These are phyloP conservation scores for Trypanosoma theileri DNA, from an alignment of 208 protist genomes.

Conservation along the genomic window DNA sequence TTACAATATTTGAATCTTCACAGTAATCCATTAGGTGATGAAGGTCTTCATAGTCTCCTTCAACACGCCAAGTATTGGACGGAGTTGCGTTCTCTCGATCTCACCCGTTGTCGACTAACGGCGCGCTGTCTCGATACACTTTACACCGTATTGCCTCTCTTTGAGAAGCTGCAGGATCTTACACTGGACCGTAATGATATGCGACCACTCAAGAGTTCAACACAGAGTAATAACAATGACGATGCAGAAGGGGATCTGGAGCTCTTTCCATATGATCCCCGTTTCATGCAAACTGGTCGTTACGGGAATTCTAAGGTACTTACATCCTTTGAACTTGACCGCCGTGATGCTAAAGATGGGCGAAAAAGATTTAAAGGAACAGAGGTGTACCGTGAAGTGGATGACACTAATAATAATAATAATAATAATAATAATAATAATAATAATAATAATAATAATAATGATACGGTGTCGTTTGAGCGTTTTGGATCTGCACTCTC, in stretches of 20 bases:
- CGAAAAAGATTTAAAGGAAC: conserved; percentile 55
- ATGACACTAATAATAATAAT: not conserved
- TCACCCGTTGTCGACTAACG: conserved; percentile 77
- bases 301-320: conserved; percentile 43
- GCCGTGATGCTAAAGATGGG: conserved; percentile 60
- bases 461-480: conserved; percentile 26
- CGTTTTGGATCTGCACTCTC: conserved; percentile 55
- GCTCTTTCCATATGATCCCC: conserved; percentile 69
- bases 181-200: conserved; percentile 71
- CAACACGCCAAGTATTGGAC: conserved; percentile 47
- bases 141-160: conserved; percentile 30
- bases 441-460: not conserved
- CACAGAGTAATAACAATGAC: not conserved
- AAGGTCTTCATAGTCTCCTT: conserved; percentile 36
- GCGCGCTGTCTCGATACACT: conserved; percentile 33
- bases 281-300: conserved; percentile 41
- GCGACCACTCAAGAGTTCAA: conserved; percentile 8
- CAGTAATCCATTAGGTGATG: conserved; percentile 60
- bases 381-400: conserved; percentile 20
- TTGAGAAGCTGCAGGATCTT: conserved; percentile 43
- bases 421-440: not conserved
- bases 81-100: conserved; percentile 48
- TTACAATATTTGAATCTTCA: conserved; percentile 49
- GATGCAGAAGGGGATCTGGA: conserved; percentile 18
- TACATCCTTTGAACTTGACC: conserved; percentile 78